phyloP scores from a whole-genome alignment of 2,329 filamentous ascomycete species.

The Tothia fuscella region DNA sequence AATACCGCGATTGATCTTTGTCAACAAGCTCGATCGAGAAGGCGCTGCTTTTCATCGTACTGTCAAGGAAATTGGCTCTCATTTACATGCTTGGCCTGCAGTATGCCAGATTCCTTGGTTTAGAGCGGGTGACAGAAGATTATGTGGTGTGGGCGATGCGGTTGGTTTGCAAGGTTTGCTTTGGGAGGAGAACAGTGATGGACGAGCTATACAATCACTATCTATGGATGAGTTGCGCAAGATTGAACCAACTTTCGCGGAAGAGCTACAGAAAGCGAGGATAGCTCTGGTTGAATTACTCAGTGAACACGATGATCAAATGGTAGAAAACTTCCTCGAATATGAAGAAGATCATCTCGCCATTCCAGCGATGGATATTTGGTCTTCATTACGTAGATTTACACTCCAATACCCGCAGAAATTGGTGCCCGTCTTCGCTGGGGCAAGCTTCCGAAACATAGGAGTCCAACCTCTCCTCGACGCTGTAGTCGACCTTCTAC shows the following conservation, averaged over 20 bases:
- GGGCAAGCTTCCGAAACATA: conserved; percentile 86
- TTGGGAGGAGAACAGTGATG: conserved; percentile 58
- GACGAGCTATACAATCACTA: conserved; percentile 47
- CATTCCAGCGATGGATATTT: conserved; percentile 54
- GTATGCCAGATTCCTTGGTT: conserved; percentile 96
- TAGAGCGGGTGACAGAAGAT: conserved; percentile 56
- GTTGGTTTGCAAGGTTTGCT: conserved; percentile 62
- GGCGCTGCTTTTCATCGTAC: conserved; percentile 74
- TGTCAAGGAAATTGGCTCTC: conserved; percentile 70
- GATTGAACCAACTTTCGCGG: conserved; percentile 38
- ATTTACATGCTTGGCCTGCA: conserved; percentile 73
- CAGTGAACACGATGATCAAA: conserved; percentile 75
- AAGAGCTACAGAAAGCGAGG: conserved; percentile 65
- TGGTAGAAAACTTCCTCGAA: conserved; percentile 77
- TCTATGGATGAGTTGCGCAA: conserved; percentile 41
- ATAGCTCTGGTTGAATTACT: conserved; percentile 69
- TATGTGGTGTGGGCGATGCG: conserved; percentile 76
- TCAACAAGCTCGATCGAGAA: conserved; percentile 78
- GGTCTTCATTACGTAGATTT: conserved; percentile 60
- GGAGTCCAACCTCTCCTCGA: conserved; percentile 88
- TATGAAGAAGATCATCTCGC: conserved; percentile 58
- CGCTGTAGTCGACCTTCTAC: conserved; percentile 76
- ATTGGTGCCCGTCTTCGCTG: conserved; percentile 80
- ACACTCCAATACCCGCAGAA: conserved; percentile 55
- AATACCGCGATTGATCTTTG: conserved; percentile 70